These are phyloP conservation scores for Talaromyces ruber DNA, from an alignment of 495 filamentous ascomycete genomes.

Conservation along the genomic window DNA sequence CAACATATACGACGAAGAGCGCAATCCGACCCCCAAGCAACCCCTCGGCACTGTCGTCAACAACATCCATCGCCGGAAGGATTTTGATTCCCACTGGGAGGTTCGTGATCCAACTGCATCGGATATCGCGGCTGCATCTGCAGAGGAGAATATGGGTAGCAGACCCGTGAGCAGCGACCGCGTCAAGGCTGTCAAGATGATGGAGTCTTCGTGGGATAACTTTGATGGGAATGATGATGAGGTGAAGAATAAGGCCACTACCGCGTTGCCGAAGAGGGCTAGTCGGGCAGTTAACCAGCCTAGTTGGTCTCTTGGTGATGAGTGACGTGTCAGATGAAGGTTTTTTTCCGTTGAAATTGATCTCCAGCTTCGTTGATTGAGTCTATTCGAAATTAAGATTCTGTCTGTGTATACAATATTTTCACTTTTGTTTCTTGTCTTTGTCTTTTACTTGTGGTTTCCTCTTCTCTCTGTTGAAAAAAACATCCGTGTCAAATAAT, in stretches of 20 bases:
- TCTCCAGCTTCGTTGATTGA: conserved; percentile 7
- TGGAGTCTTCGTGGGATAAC: conserved; percentile 56
- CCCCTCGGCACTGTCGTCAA: conserved; percentile 56
- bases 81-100: conserved; percentile 65
- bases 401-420: conserved; percentile 11
- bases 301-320: conserved; percentile 17
- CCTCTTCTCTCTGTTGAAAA: background rate
- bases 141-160: conserved; percentile 39
- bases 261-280: conserved; percentile 8
- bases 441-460: background rate
- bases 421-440: background rate
- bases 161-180: conserved; percentile 39
- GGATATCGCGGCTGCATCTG: conserved; percentile 12
- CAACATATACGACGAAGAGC: conserved; percentile 54
- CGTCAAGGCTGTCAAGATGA: conserved; percentile 44
- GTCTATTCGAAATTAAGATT: conserved; percentile 9
- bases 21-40: conserved; percentile 19
- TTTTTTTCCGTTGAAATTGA: conserved; percentile 2
- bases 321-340: conserved; percentile 19
- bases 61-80: conserved; percentile 55
- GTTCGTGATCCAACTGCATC: conserved; percentile 56
- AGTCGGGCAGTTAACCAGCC: conserved; percentile 15
- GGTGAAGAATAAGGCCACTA: conserved; percentile 16
- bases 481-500: background rate
- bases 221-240: conserved; percentile 52